Evolutionary conservation across 2,329 filamentous ascomycete genomes (phyloP).

Genomic region (Myriosclerotinia curreyana): DNA sequence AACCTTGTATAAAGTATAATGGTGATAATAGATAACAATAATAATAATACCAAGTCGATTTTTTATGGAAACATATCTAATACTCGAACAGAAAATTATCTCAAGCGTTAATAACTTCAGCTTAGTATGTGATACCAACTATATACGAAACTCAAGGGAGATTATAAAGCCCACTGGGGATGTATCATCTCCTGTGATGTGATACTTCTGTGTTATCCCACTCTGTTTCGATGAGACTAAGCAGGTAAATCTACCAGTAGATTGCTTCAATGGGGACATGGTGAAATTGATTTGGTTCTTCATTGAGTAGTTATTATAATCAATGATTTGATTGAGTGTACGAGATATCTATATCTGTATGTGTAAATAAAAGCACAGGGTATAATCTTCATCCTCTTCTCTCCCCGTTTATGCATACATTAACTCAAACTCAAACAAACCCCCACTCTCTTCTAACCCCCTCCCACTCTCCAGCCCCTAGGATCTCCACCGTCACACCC

Average conservation of each 20-base stretch:
- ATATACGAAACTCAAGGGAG: too few relatives aligned
- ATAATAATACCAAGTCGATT: too few relatives aligned
- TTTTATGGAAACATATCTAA: too few relatives aligned
- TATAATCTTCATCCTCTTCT: constrained; percentile 12
- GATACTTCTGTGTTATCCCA: too few relatives aligned
- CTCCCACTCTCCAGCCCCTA: constrained; percentile 37
- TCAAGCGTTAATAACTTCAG: too few relatives aligned
- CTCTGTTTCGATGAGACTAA: background rate
- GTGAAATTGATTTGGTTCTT: background rate
- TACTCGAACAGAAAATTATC: too few relatives aligned
- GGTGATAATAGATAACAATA: too few relatives aligned
- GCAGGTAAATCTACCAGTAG: background rate
- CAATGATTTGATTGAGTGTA: background rate
- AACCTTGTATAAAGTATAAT: too few relatives aligned
- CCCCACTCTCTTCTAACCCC: constrained; percentile 36
- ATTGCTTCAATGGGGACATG: background rate
- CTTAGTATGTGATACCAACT: too few relatives aligned
- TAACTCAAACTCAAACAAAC: constrained; percentile 36
- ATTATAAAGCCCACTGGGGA: too few relatives aligned
- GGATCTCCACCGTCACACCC: constrained; percentile 37
- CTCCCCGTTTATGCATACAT: background rate
- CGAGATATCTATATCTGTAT: background rate
- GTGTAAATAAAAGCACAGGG: background rate
- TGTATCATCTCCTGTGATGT: too few relatives aligned
- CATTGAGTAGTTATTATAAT: background rate